Evolutionary conservation across 2,329 filamentous ascomycete genomes (phyloP).

Genomic region (Hypoxylon sp.): DNA sequence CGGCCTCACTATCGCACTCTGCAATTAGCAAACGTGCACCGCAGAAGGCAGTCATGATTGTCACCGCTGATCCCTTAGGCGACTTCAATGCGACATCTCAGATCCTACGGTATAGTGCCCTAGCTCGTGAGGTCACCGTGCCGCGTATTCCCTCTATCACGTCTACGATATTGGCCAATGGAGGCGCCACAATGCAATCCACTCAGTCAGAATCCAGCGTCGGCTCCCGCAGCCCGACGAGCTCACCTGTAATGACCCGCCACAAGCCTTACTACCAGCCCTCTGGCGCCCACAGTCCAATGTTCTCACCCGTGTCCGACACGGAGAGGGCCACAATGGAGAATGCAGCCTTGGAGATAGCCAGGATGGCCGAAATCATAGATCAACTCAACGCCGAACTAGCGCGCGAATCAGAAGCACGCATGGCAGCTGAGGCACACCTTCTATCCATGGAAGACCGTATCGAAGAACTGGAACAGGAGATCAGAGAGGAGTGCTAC

Average conservation of each 20-base stretch:
- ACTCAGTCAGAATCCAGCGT: constrained; percentile 44
- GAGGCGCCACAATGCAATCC: constrained; percentile 40
- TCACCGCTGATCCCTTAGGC: constrained; percentile 91
- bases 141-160: constrained; percentile 88
- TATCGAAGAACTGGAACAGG: constrained; percentile 79
- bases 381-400: constrained; percentile 80
- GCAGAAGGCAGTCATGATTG: constrained; percentile 95
- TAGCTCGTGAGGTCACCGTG: constrained; percentile 93
- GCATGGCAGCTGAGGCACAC: constrained; percentile 80
- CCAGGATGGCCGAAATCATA: constrained; percentile 82
- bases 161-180: constrained; percentile 72
- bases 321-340: constrained; percentile 82
- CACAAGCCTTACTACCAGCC: constrained; percentile 61
- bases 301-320: constrained; percentile 58
- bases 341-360: constrained; percentile 83
- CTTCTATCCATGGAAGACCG: constrained; percentile 78
- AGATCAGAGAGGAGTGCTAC: constrained; percentile 90
- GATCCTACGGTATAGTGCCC: constrained; percentile 92
- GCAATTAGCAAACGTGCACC: constrained; percentile 71
- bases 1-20: constrained; percentile 64
- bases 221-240: constrained; percentile 49
- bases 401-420: constrained; percentile 77
- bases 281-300: constrained; percentile 51
- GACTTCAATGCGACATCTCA: constrained; percentile 98
- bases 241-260: constrained; percentile 52